Conservation (phyloP, 352 stramenopile species). For the Phytophthora hybrid region DNA sequence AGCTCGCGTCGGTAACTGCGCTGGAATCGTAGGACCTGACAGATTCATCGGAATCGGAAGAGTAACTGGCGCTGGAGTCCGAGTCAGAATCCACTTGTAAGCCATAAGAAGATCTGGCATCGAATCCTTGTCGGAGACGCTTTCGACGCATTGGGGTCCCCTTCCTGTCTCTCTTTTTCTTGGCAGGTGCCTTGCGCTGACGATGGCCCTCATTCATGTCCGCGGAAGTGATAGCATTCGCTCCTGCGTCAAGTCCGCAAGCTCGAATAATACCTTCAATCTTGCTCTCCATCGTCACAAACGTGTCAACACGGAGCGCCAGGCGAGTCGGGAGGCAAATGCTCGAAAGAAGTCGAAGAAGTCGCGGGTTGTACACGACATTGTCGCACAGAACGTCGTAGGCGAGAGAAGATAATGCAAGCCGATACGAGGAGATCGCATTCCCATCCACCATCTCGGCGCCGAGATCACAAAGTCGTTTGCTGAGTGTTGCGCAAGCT, state of each 20-base stretch:
- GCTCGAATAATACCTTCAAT: conserved; percentile 55
- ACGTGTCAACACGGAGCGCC: conserved; percentile 26
- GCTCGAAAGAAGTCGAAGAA: conserved; percentile 60
- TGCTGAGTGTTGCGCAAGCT: conserved; percentile 48
- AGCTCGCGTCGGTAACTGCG: conserved; percentile 2
- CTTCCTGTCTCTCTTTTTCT: conserved; percentile 13
- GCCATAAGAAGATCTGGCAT: conserved; percentile 28
- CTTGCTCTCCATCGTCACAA: conserved; percentile 42
- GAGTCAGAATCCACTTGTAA: conserved; percentile 29
- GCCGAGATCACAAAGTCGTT: conserved; percentile 47
- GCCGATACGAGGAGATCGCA: conserved; percentile 4
- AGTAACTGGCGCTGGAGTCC: conserved; percentile 34
- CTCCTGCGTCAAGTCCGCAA: conserved; percentile 41
- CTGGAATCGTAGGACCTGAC: conserved; percentile 18
- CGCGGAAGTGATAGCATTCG: background rate
- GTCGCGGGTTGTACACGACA: conserved; percentile 63
- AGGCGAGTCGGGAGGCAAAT: conserved; percentile 48
- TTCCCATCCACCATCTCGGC: conserved; percentile 21
- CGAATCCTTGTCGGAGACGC: conserved; percentile 43
- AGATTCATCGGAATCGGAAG: conserved; percentile 26
- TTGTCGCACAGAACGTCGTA: conserved; percentile 74
- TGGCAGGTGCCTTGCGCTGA: conserved; percentile 7
- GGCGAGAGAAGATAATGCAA: conserved; percentile 35
- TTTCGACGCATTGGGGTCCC: conserved; percentile 25
- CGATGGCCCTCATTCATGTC: background rate